Evolutionary conservation across 345 rosid genomes (phyloP).

Genomic region (Dovyalis caffra): DNA sequence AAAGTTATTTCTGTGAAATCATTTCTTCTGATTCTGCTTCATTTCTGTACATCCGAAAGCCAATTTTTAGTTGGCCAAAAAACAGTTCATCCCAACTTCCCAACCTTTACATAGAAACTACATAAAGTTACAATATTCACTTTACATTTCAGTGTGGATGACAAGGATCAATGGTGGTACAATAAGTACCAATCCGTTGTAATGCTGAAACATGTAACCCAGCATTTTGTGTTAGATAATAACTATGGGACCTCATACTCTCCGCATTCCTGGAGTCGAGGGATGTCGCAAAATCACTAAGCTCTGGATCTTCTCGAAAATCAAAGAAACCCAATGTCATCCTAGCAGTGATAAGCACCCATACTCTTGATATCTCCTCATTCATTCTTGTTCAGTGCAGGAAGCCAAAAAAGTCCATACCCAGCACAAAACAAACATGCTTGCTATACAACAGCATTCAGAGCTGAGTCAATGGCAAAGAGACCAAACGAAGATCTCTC

Average conservation of each 20-base stretch:
- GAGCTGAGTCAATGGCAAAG: neutral
- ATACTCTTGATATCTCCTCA: neutral
- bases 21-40: neutral
- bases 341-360: too few species aligned
- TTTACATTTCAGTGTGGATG: too few species aligned
- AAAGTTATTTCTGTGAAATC: too few species aligned
- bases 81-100: neutral
- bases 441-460: constrained; percentile 2
- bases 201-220: too few species aligned
- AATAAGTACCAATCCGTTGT: too few species aligned
- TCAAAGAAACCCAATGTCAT: neutral
- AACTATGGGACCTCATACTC: neutral
- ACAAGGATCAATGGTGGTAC: too few species aligned
- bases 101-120: neutral
- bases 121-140: neutral
- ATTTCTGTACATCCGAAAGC: constrained; percentile 1
- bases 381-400: neutral
- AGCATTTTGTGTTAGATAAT: too few species aligned
- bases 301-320: neutral
- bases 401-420: neutral
- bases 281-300: neutral
- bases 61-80: neutral
- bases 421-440: neutral
- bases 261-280: too few species aligned
- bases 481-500: neutral